A percentile compares a stretch with the other conserved stretches of the same genome.
Conservation (phyloP, 768 basidiomycete genomes). For the Hygrophoropsis aurantiaca region DNA sequence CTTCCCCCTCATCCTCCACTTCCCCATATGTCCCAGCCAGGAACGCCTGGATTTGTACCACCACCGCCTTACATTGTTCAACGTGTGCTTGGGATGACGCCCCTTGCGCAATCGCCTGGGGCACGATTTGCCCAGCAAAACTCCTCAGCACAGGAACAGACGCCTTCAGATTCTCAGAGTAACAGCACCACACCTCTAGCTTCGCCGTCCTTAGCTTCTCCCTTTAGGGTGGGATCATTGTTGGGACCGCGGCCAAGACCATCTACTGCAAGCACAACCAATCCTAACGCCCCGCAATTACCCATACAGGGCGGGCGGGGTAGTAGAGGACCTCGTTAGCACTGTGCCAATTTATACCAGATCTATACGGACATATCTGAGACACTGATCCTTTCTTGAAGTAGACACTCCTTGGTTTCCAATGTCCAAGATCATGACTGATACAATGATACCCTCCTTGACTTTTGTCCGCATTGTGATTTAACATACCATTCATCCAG, state of each 20-base stretch:
- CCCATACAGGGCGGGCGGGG: constrained; percentile 32
- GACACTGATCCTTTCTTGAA: constrained; percentile 20
- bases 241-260: constrained; percentile 30
- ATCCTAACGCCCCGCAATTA: constrained; percentile 21
- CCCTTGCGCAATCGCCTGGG: constrained; percentile 10
- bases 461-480: background rate
- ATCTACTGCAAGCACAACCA: constrained; percentile 16
- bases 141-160: background rate
- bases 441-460: constrained; percentile 3
- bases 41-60: constrained; percentile 9
- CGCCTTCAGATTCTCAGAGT: constrained; percentile 1
- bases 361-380: background rate
- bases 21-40: constrained; percentile 26
- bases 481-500: background rate
- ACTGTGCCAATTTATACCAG: too few species aligned
- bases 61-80: constrained; percentile 31
- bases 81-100: constrained; percentile 29
- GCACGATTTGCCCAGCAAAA: background rate
- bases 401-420: background rate
- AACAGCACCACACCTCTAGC: constrained; percentile 7
- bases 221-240: constrained; percentile 19
- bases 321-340: constrained; percentile 15
- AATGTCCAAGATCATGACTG: too few species aligned
- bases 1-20: constrained; percentile 46
- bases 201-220: background rate